phyloP scores from a whole-genome alignment of 106 monocot genomes.

The Cymbidium sinense region DNA sequence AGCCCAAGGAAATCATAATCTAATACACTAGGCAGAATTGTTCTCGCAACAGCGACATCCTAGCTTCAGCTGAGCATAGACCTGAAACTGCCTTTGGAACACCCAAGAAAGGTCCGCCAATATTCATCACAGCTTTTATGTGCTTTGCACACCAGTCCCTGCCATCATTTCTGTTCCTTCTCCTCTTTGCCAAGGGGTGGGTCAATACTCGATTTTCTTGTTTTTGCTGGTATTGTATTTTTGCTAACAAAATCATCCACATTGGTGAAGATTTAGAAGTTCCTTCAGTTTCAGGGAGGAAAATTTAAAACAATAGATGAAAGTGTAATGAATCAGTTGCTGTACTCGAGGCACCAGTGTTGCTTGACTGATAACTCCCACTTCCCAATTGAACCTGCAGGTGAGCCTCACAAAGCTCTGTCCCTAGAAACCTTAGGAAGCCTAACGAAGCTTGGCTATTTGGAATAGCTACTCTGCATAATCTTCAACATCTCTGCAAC shows the following conservation, averaged over 20 bases:
- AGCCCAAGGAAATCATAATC: slow-evolving; percentile 86
- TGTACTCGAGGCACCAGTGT: slow-evolving; percentile 28
- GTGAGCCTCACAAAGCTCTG: slow-evolving; percentile 84
- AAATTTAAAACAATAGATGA: slow-evolving; percentile 71
- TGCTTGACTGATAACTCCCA: slow-evolving; percentile 52
- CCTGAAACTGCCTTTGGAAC: slow-evolving; percentile 95
- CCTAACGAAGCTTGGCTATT: slow-evolving; percentile 67
- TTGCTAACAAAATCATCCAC: slow-evolving; percentile 34
- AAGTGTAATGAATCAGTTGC: slow-evolving; percentile 61
- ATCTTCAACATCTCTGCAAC: slow-evolving; percentile 62
- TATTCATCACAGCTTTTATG: slow-evolving; percentile 98
- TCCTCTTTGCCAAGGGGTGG: too few relatives aligned
- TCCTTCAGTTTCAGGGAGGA: slow-evolving; percentile 57
- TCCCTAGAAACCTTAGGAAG: slow-evolving; percentile 62
- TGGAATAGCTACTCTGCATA: slow-evolving; percentile 58
- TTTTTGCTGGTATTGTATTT: not conserved
- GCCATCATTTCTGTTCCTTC: too few relatives aligned
- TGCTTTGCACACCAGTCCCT: slow-evolving; percentile 86
- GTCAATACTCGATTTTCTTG: slow-evolving; percentile 58
- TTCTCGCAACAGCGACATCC: slow-evolving; percentile 98
- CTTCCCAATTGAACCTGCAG: slow-evolving; percentile 75
- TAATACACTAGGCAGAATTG: slow-evolving; percentile 87
- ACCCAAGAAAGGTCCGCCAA: slow-evolving; percentile 97
- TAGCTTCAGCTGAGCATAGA: slow-evolving; percentile 90
- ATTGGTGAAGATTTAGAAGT: slow-evolving; percentile 39